phyloP scores from a whole-genome alignment of 2,329 filamentous ascomycete species.

The Calonectria ilicicola region DNA sequence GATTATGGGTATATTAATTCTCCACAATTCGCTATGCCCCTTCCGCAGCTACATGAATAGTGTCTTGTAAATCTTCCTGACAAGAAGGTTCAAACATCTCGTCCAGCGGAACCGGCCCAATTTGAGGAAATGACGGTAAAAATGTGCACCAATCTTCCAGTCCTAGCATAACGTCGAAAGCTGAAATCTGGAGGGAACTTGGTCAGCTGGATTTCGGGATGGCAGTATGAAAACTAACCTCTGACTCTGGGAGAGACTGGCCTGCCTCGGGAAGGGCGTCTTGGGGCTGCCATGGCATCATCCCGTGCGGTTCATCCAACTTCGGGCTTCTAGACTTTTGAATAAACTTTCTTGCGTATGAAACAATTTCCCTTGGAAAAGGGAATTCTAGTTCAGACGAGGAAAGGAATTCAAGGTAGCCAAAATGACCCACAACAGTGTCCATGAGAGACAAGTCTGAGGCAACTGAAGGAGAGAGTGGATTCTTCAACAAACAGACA shows the following conservation, averaged over 20 bases:
- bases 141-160: conserved; percentile 20
- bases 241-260: not conserved
- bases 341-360: conserved; percentile 3
- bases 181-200: not conserved
- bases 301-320: not conserved
- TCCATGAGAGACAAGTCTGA: conserved; percentile 14
- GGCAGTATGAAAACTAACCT: not conserved
- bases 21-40: not conserved
- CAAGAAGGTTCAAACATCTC: not conserved
- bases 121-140: conserved; percentile 1
- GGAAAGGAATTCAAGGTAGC: conserved; percentile 13
- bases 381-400: conserved; percentile 12
- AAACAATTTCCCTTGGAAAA: conserved; percentile 6
- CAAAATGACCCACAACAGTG: conserved; percentile 10
- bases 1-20: not conserved
- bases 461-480: not conserved
- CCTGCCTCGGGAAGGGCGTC: not conserved
- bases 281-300: not conserved
- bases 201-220: not conserved
- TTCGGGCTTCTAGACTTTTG: not conserved
- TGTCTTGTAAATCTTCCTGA: not conserved
- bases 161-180: conserved; percentile 2
- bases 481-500: conserved; percentile 10
- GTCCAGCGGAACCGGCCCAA: not conserved
- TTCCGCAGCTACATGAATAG: not conserved